These are phyloP conservation scores for Triticum dicoccoides DNA, from an alignment of 176 grass and related monocot species.

Conservation along the genomic window DNA sequence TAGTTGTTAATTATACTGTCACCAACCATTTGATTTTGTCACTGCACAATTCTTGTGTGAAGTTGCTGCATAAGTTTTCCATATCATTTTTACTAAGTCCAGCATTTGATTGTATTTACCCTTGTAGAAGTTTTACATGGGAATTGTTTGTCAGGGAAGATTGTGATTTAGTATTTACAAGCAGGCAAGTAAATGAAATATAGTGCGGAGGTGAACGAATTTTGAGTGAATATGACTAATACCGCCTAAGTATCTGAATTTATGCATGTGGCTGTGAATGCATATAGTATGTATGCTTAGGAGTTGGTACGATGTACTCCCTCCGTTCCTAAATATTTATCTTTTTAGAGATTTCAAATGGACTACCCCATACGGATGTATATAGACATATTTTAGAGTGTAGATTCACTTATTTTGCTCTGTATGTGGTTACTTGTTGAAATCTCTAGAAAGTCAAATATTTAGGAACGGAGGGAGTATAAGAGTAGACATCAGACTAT, in stretches of 20 bases:
- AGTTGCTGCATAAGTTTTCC: background rate
- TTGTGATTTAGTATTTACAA: background rate
- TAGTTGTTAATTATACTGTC: background rate
- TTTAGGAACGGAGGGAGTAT: background rate
- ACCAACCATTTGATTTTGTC: slow-evolving; percentile 4
- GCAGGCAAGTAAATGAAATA: background rate
- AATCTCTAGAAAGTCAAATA: no score
- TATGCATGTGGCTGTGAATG: background rate
- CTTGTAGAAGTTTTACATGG: background rate
- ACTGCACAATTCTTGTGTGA: background rate
- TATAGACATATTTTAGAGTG: no score
- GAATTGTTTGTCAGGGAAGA: background rate
- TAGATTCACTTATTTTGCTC: no score
- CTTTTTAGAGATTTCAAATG: no score
- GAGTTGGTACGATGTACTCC: background rate
- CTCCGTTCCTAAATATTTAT: no score
- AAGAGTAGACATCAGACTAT: background rate
- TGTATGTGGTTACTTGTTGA: no score
- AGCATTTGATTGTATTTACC: background rate
- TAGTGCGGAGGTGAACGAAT: background rate
- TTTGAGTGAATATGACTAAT: background rate
- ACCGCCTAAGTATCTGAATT: background rate
- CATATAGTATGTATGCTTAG: slow-evolving; percentile 3
- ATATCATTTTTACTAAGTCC: background rate
- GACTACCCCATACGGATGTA: no score